These are phyloP conservation scores for Clitoria ternatea DNA, from an alignment of 306 rosid species.

Conservation along the genomic window DNA sequence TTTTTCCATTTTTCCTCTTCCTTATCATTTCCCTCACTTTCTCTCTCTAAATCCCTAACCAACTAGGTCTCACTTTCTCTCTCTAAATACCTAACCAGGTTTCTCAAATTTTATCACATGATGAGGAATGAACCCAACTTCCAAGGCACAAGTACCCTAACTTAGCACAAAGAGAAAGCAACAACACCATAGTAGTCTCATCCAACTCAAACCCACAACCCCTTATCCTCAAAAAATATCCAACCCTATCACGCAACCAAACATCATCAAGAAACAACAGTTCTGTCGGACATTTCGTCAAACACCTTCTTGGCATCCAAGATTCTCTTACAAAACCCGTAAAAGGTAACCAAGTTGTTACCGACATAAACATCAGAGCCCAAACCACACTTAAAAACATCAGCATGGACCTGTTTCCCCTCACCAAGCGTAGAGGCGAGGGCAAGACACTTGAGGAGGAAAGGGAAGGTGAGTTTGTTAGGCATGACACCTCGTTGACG, in stretches of 20 bases:
- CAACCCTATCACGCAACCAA: conserved; percentile 46
- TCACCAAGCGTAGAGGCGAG: conserved; percentile 29
- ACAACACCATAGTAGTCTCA: conserved; percentile 75
- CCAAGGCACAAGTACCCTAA: conserved; percentile 81
- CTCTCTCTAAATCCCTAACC: too few relatives aligned
- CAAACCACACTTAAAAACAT: conserved; percentile 58
- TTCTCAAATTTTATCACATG: conserved; percentile 51
- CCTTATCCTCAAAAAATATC: conserved; percentile 58
- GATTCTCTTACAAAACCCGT: conserved; percentile 65
- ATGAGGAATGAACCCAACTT: conserved; percentile 69
- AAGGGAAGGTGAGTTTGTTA: conserved; percentile 69
- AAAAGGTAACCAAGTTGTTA: conserved; percentile 58
- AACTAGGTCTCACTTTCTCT: too few relatives aligned
- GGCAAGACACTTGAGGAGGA: conserved; percentile 68
- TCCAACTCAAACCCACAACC: conserved; percentile 65
- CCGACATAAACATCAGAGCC: conserved; percentile 63
- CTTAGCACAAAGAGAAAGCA: conserved; percentile 67
- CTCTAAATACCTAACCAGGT: too few relatives aligned
- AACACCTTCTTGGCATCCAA: conserved; percentile 46
- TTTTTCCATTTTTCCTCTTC: too few relatives aligned
- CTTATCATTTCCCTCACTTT: too few relatives aligned
- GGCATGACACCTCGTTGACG: conserved; percentile 43
- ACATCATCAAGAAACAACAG: conserved; percentile 68
- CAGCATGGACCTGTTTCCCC: conserved; percentile 68
- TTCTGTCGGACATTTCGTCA: conserved; percentile 65